Evolutionary conservation across 345 rosid genomes (phyloP), one percentile per base, ranked within the genome.

Genomic region (Ricinus communis): DNA sequence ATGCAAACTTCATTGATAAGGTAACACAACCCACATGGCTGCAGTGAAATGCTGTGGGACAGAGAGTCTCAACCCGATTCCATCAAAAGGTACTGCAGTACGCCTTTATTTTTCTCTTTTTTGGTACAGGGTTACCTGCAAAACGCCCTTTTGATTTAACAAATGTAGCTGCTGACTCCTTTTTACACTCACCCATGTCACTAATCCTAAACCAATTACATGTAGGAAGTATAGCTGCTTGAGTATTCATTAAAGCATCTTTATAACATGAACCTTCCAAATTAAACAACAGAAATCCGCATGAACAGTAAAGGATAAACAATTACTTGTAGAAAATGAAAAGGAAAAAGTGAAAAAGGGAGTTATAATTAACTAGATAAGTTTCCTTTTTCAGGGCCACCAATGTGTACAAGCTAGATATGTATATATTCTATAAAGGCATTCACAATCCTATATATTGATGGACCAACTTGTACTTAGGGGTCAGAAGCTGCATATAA

Each of bases 81-180:
- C n/a, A n/a, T n/a, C n/a, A n/a, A n/a, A n/a, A n/a, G n/a, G n/a
- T n/a, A n/a, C n/a, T n/a, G n/a, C n/a, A n/a, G n/a, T n/a, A n/a
- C n/a, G n/a, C n/a, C n/a, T n/a, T n/a, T n/a, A n/a, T n/a, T n/a
- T n/a, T n/a, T n/a, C n/a, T n/a, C n/a, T n/a, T n/a, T n/a, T n/a
- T n/a, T n/a, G n/a, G n/a, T n/a, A n/a, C n/a, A n/a, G n/a, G n/a
- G n/a, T n/a, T n/a, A n/a, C n/a, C n/a, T n/a, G n/a, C n/a, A n/a
- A n/a, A n/a, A n/a, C n/a, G n/a, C n/a, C n/a, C n/a, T n/a, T n/a
- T n/a, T n/a, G n/a, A n/a, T n/a, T n/a, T n/a, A 59, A 5, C 8
- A 76, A 38, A 72, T 45, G 65, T 15, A 28, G 0, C 16, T 55
- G 85, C 74, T 75, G 89, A 85, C 84, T 43, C 79, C 54, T 31